These are phyloP conservation scores for Cynara cardunculus DNA, from an alignment of 129 eudicot genomes.

Conservation along the genomic window DNA sequence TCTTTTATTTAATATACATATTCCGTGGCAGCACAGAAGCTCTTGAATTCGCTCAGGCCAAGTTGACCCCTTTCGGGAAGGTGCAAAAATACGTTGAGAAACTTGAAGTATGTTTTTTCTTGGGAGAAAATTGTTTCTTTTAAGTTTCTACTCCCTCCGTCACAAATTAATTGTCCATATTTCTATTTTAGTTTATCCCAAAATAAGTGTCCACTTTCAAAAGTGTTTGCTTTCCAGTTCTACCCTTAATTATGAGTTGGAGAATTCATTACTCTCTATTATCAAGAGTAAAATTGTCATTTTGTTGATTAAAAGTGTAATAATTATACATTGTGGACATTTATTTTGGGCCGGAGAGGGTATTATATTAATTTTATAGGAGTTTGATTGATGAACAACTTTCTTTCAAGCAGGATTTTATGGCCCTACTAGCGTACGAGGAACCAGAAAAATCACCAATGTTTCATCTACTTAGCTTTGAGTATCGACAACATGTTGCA, in stretches of 20 bases:
- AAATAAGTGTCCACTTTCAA: not conserved
- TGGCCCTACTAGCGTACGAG: constrained; percentile 82
- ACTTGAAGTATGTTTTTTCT: constrained; percentile 56
- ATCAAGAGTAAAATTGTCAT: not conserved
- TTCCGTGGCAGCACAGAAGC: constrained; percentile 84
- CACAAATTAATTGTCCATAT: not conserved
- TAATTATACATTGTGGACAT: not conserved
- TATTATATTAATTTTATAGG: not conserved
- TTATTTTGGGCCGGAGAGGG: not conserved
- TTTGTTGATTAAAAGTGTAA: not conserved
- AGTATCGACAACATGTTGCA: constrained; percentile 70
- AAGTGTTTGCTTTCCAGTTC: not conserved
- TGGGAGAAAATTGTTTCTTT: not conserved
- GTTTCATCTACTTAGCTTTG: constrained; percentile 78
- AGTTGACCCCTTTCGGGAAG: constrained; percentile 74
- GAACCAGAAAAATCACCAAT: constrained; percentile 94
- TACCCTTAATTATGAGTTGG: not conserved
- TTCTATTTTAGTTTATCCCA: not conserved
- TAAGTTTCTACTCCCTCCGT: not conserved
- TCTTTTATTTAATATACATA: constrained; percentile 10
- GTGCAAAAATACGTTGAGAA: constrained; percentile 61
- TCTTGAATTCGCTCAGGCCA: constrained; percentile 64
- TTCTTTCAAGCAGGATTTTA: constrained; percentile 54
- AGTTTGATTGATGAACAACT: not conserved
- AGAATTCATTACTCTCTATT: not conserved